Conservation (phyloP, 2,329 filamentous ascomycete genomes). For the Phaeosphaeriaceae sp. region DNA sequence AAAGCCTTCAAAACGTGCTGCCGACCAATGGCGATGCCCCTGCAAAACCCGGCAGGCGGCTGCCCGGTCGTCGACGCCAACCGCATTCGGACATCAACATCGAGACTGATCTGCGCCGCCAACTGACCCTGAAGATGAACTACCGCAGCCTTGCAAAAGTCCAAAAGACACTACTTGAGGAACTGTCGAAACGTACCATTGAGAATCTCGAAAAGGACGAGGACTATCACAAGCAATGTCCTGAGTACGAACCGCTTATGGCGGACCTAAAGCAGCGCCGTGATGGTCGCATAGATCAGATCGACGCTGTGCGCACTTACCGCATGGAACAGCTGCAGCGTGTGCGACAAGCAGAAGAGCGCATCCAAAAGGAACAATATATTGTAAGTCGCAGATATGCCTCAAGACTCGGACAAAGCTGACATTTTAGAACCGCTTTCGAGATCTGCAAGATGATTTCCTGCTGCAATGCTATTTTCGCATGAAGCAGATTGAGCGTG, state of each 20-base stretch:
- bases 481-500: constrained; percentile 47
- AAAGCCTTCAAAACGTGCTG: constrained; percentile 44
- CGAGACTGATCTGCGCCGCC: constrained; percentile 61
- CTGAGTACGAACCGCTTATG: constrained; percentile 63
- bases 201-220: constrained; percentile 65
- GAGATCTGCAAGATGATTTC: constrained; percentile 42
- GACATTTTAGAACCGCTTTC: constrained; percentile 39
- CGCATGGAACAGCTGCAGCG: constrained; percentile 49
- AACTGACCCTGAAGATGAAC: constrained; percentile 71
- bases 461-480: constrained; percentile 49
- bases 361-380: constrained; percentile 46
- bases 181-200: constrained; percentile 68
- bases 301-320: constrained; percentile 48
- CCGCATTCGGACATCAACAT: constrained; percentile 56
- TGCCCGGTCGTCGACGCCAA: constrained; percentile 56
- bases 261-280: constrained; percentile 60
- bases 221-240: constrained; percentile 60
- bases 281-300: constrained; percentile 47
- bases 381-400: constrained; percentile 33
- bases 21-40: constrained; percentile 46
- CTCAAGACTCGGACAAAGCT: constrained; percentile 8
- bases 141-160: constrained; percentile 70
- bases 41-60: constrained; percentile 45
- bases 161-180: constrained; percentile 70
- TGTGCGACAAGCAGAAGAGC: constrained; percentile 42